These are phyloP conservation scores for Polyplosphaeria fusca DNA, from an alignment of 495 filamentous ascomycete genomes.

Conservation along the genomic window DNA sequence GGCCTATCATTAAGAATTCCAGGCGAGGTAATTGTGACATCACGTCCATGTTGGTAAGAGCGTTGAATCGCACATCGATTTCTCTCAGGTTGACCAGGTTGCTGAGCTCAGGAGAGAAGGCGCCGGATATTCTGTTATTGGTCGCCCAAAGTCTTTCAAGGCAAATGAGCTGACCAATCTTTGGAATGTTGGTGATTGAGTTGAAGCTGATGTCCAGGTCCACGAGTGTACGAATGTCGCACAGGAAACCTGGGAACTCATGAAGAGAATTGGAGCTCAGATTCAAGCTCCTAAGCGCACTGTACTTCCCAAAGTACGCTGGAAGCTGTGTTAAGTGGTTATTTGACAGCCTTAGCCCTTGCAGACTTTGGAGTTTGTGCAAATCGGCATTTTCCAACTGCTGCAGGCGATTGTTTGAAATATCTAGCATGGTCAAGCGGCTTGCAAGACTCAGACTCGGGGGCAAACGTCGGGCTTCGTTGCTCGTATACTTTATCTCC, in stretches of 20 bases:
- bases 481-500: conserved; percentile 90
- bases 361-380: conserved; percentile 63
- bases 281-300: conserved; percentile 73
- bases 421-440: conserved; percentile 80
- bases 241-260: conserved; percentile 78
- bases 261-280: conserved; percentile 89
- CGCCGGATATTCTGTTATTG: conserved; percentile 80
- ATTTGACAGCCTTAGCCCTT: conserved; percentile 89
- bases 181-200: conserved; percentile 69
- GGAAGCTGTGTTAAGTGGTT: conserved; percentile 79
- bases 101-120: conserved; percentile 66
- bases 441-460: conserved; percentile 77
- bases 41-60: conserved; percentile 78
- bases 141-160: conserved; percentile 92
- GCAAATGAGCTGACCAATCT: conserved; percentile 70
- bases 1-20: conserved; percentile 81
- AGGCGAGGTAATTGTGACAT: conserved; percentile 77
- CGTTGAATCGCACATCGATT: conserved; percentile 90
- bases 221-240: conserved; percentile 74
- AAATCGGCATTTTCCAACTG: conserved; percentile 81
- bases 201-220: conserved; percentile 99
- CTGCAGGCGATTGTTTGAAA: conserved; percentile 90
- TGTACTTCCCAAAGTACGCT: conserved; percentile 73
- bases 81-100: conserved; percentile 76
- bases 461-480: conserved; percentile 85